These are phyloP conservation scores for Hemisphaericaspora lyxosophila DNA, from an alignment of 1,139 yeast species.

Conservation along the genomic window DNA sequence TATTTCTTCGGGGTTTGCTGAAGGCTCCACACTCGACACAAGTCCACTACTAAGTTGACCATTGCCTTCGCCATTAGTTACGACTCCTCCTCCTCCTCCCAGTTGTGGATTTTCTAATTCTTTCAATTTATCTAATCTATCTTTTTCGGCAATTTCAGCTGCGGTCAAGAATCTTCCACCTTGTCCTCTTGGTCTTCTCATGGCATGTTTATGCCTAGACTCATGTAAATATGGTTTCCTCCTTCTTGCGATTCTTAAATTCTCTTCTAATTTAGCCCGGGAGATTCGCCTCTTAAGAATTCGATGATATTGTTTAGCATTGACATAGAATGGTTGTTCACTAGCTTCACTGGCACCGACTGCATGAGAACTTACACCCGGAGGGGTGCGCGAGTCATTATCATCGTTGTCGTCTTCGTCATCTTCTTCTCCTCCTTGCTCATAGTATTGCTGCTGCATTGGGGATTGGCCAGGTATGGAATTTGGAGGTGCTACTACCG, in stretches of 20 bases:
- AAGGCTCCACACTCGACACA: too few species aligned
- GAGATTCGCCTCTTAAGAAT: conserved; percentile 91
- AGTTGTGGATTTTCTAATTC: conserved; percentile 34
- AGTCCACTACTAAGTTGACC: too few species aligned
- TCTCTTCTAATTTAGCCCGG: conserved; percentile 88
- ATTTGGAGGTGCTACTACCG: conserved; percentile 1
- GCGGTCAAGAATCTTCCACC: conserved; percentile 97
- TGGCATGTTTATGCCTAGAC: conserved; percentile 97
- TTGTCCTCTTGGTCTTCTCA: conserved; percentile 98
- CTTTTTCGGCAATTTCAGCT: conserved; percentile 90
- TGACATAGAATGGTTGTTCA: conserved; percentile 95
- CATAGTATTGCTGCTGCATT: conserved; percentile 12
- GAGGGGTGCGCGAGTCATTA: too few species aligned
- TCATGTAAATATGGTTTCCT: conserved; percentile 95
- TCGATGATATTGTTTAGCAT: conserved; percentile 96
- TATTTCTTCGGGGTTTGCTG: too few species aligned
- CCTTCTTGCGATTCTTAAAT: conserved; percentile 81
- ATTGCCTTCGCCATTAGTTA: conserved; percentile 3
- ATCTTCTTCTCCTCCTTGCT: conserved; percentile 13
- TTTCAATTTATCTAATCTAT: conserved; percentile 52
- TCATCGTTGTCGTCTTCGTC: conserved; percentile 6
- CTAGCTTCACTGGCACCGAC: conserved; percentile 13
- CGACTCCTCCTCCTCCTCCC: conserved; percentile 5
- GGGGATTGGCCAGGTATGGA: conserved; percentile 6
- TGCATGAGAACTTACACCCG: too few species aligned